Base-by-base conservation (phyloP, 345 rosid genomes). In the Laguncularia racemosa region DNA sequence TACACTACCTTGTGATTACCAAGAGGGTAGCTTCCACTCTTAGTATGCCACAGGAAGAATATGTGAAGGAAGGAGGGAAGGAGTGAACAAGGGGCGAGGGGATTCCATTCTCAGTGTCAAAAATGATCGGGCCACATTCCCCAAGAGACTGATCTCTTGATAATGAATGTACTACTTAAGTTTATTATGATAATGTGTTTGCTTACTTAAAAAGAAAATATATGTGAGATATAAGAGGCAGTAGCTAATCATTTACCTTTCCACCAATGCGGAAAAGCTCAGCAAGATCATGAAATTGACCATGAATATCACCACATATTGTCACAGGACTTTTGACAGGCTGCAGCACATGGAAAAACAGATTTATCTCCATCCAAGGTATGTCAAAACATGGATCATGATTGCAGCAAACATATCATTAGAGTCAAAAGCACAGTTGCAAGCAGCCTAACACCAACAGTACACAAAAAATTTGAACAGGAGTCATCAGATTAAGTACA, bases 241-340 rank as follows among this genome's bases (percentile, higher is more conserved):
- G 20, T 48, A 47, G 19, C 40, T 46, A 57, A 58, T 57, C 3
- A 66, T 43, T 56, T 81, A 90, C 97, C 95, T 81, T 87, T 68
- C 97, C 96, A 14, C 97, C 91, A 67, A 89, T 90, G 47, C 90
- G 92, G 71, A 90, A 90, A 68, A 89, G 97, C 76, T 89, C 97
- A 0, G 97, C 97, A 70, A 90, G 95, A 71, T 90, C 97, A 78
- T 90, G 97, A 52, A 90, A 90, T 72, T 90, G 97, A 60, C 93
- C 95, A 44, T 90, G 97, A 66, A 90, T 90, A 75, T 90, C 97
- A 63, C 97, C 97, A 57, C 95, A 87, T 58, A 90, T 84, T 67
- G 97, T 87, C 65, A 90, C 93, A 55, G 95, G 95, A 71, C 93
- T 87, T 78, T 83, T 87, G 45, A 87, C 97, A 67, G 96, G 97